Conservation (phyloP, 441 rosid genomes). For the Syzygium syzygioides region DNA sequence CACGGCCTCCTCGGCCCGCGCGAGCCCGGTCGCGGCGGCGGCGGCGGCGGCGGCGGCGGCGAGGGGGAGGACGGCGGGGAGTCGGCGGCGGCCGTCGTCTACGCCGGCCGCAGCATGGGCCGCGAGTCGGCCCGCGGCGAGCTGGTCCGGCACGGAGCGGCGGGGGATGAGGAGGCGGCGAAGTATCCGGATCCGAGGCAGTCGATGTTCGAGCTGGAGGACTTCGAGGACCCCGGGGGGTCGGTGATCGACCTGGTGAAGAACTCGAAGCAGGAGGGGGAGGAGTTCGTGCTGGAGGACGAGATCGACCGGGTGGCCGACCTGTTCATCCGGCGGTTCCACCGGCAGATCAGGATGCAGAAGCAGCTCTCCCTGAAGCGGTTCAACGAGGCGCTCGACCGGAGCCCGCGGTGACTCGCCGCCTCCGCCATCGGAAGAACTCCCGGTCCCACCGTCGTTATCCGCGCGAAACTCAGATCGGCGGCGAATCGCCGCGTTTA, state of each 20-base stretch:
- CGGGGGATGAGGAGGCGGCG: not conserved
- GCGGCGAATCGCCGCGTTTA: not conserved
- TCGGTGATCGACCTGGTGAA: constrained; percentile 8
- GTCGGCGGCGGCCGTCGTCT: not conserved
- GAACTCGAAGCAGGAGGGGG: constrained; percentile 5
- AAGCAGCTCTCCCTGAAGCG: constrained; percentile 6
- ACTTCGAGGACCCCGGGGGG: not conserved
- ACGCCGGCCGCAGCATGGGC: not conserved
- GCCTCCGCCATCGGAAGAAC: not conserved
- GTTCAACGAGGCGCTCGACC: not conserved
- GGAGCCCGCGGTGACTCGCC: not conserved
- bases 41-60: not conserved
- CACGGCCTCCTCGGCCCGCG: not conserved
- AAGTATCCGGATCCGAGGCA: not conserved
- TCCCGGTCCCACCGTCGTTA: not conserved
- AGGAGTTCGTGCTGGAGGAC: constrained; percentile 16
- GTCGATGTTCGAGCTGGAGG: constrained; percentile 4
- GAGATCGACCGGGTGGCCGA: constrained; percentile 16
- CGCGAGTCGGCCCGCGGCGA: not conserved
- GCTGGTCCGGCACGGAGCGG: not conserved
- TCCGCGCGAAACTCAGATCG: not conserved
- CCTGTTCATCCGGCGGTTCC: constrained; percentile 11
- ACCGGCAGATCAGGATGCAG: constrained; percentile 15
- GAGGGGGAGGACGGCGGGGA: not conserved
- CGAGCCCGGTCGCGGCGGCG: not conserved